Conservation (phyloP, 2,329 filamentous ascomycete species). For the Myriosclerotinia duriaeana region DNA sequence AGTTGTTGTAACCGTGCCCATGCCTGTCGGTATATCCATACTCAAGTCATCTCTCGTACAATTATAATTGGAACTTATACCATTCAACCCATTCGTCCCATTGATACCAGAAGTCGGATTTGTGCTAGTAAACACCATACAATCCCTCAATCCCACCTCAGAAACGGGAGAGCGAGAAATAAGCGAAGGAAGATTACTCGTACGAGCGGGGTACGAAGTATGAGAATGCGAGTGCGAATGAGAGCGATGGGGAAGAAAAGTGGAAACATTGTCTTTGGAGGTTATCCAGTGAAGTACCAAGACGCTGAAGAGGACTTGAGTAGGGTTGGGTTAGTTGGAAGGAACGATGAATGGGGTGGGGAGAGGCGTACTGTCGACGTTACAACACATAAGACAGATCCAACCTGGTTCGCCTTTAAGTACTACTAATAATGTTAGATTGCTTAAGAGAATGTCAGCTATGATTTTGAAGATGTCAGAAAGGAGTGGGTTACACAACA, state of each 20-base stretch:
- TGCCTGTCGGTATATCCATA: neutral
- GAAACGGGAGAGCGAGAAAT: no score
- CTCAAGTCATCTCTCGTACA: neutral
- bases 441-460: conserved; percentile 43
- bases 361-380: conserved; percentile 54
- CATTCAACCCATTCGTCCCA: no score
- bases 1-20: neutral
- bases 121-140: no score
- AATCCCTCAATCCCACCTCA: no score
- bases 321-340: neutral
- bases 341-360: neutral
- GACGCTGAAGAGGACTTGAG: conserved; percentile 57
- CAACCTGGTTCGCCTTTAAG: conserved; percentile 62
- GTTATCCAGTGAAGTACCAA: conserved; percentile 63
- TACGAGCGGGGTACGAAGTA: neutral
- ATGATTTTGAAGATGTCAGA: neutral
- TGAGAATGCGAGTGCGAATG: neutral
- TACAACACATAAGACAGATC: conserved; percentile 66
- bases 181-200: no score
- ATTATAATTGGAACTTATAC: no score
- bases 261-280: conserved; percentile 42
- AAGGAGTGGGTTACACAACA: conserved; percentile 49
- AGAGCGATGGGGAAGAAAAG: neutral
- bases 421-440: conserved; percentile 57
- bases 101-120: no score